A percentile compares a stretch with the other conserved stretches of the same genome.
These are phyloP conservation scores for Corinectria fuckeliana DNA, from an alignment of 2,329 filamentous ascomycete genomes.

Conservation along the genomic window DNA sequence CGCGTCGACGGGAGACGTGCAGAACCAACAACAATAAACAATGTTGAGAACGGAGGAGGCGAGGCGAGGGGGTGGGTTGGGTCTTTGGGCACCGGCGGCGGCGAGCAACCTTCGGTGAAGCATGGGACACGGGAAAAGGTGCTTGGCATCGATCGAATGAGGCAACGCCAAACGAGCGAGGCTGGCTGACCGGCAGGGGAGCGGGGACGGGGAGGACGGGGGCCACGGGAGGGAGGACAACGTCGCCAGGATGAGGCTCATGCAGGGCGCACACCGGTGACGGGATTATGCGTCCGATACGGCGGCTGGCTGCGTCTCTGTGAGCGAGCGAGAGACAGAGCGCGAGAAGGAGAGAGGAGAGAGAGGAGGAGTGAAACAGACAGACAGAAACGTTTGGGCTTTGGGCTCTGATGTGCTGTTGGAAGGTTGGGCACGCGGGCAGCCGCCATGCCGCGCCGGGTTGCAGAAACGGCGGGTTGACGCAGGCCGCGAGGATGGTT, in stretches of 20 bases:
- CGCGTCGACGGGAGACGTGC: background rate
- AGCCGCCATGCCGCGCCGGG: background rate
- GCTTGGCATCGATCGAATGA: background rate
- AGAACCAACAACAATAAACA: no score
- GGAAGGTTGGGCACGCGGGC: background rate
- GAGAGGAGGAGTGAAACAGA: background rate
- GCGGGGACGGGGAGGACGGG: no score
- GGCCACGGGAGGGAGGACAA: background rate
- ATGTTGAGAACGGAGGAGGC: background rate
- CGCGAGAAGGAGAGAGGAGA: background rate
- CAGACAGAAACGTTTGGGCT: no score
- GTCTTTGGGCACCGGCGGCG: background rate
- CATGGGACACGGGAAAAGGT: background rate
- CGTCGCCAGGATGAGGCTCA: conserved; percentile 9
- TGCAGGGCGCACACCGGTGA: conserved; percentile 16
- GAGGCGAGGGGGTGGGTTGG: background rate
- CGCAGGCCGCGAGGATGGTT: background rate
- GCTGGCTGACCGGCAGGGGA: no score
- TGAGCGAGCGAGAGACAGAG: background rate
- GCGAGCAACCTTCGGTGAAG: no score
- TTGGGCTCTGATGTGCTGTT: background rate
- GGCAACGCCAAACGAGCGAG: background rate
- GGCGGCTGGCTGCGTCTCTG: background rate
- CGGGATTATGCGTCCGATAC: conserved; percentile 11
- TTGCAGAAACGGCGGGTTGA: conserved; percentile 1